A percentile compares a stretch with the other conserved stretches of the same genome.
phyloP scores from a whole-genome alignment of 2,329 filamentous ascomycete species.

The Didymella pomorum region DNA sequence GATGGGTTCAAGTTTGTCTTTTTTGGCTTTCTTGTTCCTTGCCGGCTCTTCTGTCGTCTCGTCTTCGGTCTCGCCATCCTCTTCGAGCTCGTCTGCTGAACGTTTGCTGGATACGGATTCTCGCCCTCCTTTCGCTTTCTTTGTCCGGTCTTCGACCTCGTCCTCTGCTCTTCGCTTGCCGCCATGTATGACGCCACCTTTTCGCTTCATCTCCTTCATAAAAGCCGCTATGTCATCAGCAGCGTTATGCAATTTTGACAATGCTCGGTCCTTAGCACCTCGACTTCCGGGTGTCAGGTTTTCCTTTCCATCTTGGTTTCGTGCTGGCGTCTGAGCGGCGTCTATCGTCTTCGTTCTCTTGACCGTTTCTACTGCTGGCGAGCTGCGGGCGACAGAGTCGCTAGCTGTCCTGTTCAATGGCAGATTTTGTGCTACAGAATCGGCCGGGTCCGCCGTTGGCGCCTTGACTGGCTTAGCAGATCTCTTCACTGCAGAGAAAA shows the following conservation, averaged over 20 bases:
- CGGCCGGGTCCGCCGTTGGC: constrained; percentile 26
- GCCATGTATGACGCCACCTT: constrained; percentile 70
- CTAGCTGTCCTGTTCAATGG: constrained; percentile 23
- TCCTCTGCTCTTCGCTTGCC: constrained; percentile 49
- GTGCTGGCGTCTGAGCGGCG: constrained; percentile 60
- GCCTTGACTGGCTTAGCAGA: constrained; percentile 32
- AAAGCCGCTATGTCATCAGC: constrained; percentile 88
- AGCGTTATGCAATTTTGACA: constrained; percentile 76
- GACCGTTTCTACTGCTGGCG: constrained; percentile 37
- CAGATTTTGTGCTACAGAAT: constrained; percentile 32
- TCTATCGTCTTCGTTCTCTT: constrained; percentile 37
- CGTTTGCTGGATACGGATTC: constrained; percentile 56
- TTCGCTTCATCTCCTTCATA: constrained; percentile 90
- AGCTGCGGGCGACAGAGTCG: constrained; percentile 34
- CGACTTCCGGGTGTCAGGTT: constrained; percentile 85
- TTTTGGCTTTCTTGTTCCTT: constrained; percentile 68
- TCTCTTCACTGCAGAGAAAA: constrained; percentile 55
- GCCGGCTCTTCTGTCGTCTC: constrained; percentile 61
- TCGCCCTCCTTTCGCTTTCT: constrained; percentile 34
- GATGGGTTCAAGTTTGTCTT: constrained; percentile 64
- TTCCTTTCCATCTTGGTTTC: constrained; percentile 69
- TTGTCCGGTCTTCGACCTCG: constrained; percentile 48
- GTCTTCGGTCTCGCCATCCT: constrained; percentile 52
- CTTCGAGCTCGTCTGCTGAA: constrained; percentile 56
- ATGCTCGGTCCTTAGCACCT: constrained; percentile 86